Evolutionary conservation across 495 filamentous ascomycete genomes (phyloP), one percentile per base, ranked within the genome.

Genomic region (Podospora anserina): DNA sequence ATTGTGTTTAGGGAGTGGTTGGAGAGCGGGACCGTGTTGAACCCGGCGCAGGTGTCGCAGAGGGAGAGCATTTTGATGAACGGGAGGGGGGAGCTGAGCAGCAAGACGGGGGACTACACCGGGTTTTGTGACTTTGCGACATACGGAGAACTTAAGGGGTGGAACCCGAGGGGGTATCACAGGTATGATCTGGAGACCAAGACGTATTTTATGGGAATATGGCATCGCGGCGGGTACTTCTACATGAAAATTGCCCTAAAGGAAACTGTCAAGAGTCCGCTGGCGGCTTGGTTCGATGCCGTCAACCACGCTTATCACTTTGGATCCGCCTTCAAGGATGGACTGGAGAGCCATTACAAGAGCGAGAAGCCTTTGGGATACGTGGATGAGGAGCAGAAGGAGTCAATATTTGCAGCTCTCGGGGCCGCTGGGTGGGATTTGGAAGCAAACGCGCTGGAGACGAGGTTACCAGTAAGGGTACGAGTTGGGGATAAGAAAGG

Each of bases 221-320:
- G 77, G 74, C 79, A 85, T 67, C 65, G 67, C 13, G 72, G 69
- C 9, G 70, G 75, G 26, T 78, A 72, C 44, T 82, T 82, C 62
- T 86, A 84, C 62, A 79, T 82, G 68, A 62, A 70, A 11, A 89
- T 94, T 59, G 84, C 90, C 20, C 75, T 97, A 16, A 93, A 93
- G 76, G 81, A 85, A 64, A 81, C 69, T 6, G 83, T 82, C 30
- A 80, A 77, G 0, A 76, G 83, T 20, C 86, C 89, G 67, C 75
- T 93, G 2, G 86, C 86, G 75, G 92, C 90, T 7, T 97, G 91
- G 92, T 82, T 84, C 59, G 89, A 94, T 70, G 92, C 89, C 6
- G 82, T 94, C 5, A 79, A 88, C 53, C 80, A 87, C 44, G 87
- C 87, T 18, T 79, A 76, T 59, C 74, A 79, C 68, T 79, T 78